phyloP scores from a whole-genome alignment of 139 green algal genomes.

The Prasinococcaceae sp. region DNA sequence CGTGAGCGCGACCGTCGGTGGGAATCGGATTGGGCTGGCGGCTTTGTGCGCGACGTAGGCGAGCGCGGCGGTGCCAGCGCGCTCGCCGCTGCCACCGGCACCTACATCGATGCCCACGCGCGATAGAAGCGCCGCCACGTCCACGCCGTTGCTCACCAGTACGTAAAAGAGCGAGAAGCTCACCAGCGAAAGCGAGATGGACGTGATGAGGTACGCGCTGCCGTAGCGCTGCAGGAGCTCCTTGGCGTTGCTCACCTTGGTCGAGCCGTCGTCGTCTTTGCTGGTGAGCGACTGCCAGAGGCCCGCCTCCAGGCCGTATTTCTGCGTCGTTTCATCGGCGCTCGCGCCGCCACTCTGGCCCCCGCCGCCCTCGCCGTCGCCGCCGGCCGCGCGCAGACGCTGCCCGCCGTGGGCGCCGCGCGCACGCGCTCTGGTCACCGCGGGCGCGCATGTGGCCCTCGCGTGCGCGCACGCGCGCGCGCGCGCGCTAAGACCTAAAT shows the following conservation, averaged over 20 bases:
- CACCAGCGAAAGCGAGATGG: slow-evolving; percentile 86
- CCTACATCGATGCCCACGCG: slow-evolving; percentile 59
- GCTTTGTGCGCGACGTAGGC: slow-evolving; percentile 98
- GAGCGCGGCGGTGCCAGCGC: slow-evolving; percentile 82
- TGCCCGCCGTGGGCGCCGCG: neutral
- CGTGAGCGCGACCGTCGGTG: slow-evolving; percentile 93
- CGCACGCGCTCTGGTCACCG: neutral
- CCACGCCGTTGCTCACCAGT: slow-evolving; percentile 66
- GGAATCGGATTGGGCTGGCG: slow-evolving; percentile 91
- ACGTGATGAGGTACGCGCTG: slow-evolving; percentile 88
- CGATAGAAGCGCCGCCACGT: slow-evolving; percentile 59
- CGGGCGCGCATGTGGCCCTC: neutral
- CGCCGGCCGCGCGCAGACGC: neutral
- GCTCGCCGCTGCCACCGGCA: slow-evolving; percentile 14
- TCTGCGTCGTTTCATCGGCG: slow-evolving; percentile 47
- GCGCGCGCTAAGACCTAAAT: too few species aligned
- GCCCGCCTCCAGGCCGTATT: slow-evolving; percentile 80
- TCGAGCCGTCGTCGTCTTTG: slow-evolving; percentile 27
- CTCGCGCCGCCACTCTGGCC: neutral
- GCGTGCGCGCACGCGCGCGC: neutral
- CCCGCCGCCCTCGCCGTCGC: neutral
- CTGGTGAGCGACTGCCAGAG: slow-evolving; percentile 66
- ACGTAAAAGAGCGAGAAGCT: slow-evolving; percentile 84
- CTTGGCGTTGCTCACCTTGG: slow-evolving; percentile 19
- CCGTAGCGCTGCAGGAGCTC: slow-evolving; percentile 83